A percentile compares a stretch with the other conserved stretches of the same genome.
Conservation (phyloP, 345 rosid species). For the Salix udensis region DNA sequence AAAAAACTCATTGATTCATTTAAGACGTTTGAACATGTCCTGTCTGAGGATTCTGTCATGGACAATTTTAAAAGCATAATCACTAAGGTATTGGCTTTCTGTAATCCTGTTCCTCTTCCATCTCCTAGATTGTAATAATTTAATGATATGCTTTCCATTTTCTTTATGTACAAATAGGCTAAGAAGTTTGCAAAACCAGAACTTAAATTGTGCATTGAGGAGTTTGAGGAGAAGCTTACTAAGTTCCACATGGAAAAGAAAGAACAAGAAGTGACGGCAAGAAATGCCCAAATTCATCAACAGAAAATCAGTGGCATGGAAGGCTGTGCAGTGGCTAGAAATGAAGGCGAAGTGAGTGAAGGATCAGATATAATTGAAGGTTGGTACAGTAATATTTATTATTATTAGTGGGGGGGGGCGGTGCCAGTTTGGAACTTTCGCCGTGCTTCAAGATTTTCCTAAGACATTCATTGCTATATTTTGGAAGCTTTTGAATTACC, state of each 20-base stretch:
- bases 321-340: conserved; percentile 28
- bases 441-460: neutral
- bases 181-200: conserved; percentile 98
- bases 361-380: conserved; percentile 54
- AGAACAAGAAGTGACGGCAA: conserved; percentile 90
- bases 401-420: too few species aligned
- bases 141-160: conserved; percentile 6
- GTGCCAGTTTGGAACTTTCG: neutral
- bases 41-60: conserved; percentile 74
- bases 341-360: conserved; percentile 42
- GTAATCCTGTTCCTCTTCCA: neutral
- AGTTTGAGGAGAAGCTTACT: conserved; percentile 89
- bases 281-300: conserved; percentile 75
- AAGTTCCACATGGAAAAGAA: conserved; percentile 85
- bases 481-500: too few species aligned
- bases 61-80: conserved; percentile 84
- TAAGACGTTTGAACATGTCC: conserved; percentile 76
- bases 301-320: conserved; percentile 53
- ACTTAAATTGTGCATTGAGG: conserved; percentile 79
- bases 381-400: conserved; percentile 19
- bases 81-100: conserved; percentile 56
- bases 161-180: conserved; percentile 43
- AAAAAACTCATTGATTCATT: conserved; percentile 86
- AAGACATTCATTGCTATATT: too few species aligned
- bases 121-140: conserved; percentile 5